phyloP scores from a whole-genome alignment of 306 rosid genomes.

The Albizia julibrissin region DNA sequence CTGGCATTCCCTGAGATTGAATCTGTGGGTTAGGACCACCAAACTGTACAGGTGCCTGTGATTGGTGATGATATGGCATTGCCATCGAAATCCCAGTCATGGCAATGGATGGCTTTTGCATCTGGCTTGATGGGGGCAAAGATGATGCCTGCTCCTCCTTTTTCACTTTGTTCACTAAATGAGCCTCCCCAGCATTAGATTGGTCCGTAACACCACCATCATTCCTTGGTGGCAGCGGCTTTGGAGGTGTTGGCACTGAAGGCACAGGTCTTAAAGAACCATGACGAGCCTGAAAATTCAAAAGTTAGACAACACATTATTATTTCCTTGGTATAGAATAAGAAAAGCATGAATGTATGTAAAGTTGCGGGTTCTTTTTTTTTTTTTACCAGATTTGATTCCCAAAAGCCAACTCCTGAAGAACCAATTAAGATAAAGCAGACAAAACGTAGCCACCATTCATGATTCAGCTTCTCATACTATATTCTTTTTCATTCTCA shows the following conservation, averaged over 20 bases:
- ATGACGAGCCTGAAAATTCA: constrained; percentile 63
- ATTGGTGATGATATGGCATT: constrained; percentile 66
- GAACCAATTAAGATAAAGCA: not conserved
- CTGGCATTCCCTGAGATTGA: constrained; percentile 74
- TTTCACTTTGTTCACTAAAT: constrained; percentile 48
- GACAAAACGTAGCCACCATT: not conserved
- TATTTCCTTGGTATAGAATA: constrained; percentile 9
- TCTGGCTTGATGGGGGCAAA: constrained; percentile 54
- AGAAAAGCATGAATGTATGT: constrained; percentile 2
- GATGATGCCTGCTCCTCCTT: constrained; percentile 57
- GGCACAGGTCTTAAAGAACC: constrained; percentile 59
- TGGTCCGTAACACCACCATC: constrained; percentile 57
- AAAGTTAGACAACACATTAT: constrained; percentile 25
- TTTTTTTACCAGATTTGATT: constrained; percentile 6
- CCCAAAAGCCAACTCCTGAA: not conserved
- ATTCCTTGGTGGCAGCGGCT: constrained; percentile 71
- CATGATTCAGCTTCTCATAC: not conserved
- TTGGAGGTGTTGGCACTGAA: constrained; percentile 66
- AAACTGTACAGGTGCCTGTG: constrained; percentile 71
- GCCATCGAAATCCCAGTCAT: constrained; percentile 69
- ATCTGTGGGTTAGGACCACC: constrained; percentile 79
- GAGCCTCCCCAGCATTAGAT: constrained; percentile 52
- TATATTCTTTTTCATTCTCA: not conserved
- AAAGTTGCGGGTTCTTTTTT: not conserved
- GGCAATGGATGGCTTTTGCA: constrained; percentile 65